phyloP scores from a whole-genome alignment of 2,329 filamentous ascomycete species.

The Aspergillus spinulosporus region DNA sequence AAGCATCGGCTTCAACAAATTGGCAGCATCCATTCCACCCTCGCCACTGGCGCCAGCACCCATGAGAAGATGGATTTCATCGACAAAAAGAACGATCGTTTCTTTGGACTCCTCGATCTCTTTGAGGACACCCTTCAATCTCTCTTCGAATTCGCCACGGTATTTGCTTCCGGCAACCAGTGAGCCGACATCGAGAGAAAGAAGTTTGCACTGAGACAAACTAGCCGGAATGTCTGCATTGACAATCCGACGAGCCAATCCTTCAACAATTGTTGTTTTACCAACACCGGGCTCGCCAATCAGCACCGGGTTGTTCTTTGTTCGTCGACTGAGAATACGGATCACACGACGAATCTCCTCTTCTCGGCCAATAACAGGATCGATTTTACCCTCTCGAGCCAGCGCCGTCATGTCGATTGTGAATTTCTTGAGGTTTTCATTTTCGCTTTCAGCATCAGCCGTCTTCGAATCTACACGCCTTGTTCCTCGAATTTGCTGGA shows the following conservation, averaged over 20 bases:
- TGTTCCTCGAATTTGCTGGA: constrained; percentile 87
- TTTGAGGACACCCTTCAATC: constrained; percentile 98
- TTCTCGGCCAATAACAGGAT: constrained; percentile 94
- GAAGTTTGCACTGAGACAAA: constrained; percentile 85
- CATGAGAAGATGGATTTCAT: constrained; percentile 98
- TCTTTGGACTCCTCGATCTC: constrained; percentile 94
- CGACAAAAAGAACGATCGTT: constrained; percentile 96
- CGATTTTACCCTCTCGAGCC: constrained; percentile 95
- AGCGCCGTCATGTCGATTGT: constrained; percentile 98
- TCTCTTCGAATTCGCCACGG: constrained; percentile 96
- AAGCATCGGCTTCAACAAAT: constrained; percentile 96
- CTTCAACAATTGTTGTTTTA: constrained; percentile 97
- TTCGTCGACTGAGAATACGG: constrained; percentile 85
- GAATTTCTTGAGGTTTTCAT: constrained; percentile 96
- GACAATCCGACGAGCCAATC: constrained; percentile 90
- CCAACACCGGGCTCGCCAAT: constrained; percentile 98
- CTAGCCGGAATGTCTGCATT: constrained; percentile 96
- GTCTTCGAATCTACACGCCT: constrained; percentile 94
- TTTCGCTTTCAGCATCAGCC: constrained; percentile 85
- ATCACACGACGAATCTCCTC: constrained; percentile 93
- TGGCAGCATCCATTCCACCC: constrained; percentile 98
- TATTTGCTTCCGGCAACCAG: constrained; percentile 98
- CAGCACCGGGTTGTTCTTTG: constrained; percentile 97
- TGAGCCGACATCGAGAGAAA: constrained; percentile 92
- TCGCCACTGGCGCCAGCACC: constrained; percentile 91